phyloP scores from a whole-genome alignment of 768 basidiomycete genomes.

The Boletales sp. region DNA sequence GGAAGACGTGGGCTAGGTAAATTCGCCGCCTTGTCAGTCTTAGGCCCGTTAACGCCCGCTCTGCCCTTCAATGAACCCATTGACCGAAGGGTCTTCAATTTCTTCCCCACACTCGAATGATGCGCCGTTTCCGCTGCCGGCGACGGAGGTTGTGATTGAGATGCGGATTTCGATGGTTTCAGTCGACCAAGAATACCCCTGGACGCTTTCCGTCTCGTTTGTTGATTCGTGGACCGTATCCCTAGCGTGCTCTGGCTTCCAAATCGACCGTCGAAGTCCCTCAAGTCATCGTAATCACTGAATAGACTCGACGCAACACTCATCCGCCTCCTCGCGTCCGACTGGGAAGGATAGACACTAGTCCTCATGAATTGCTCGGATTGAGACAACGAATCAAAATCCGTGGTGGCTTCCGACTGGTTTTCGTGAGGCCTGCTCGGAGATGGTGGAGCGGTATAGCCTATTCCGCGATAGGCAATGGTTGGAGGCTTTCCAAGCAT shows the following conservation, averaged over 20 bases:
- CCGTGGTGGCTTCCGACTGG: constrained; percentile 17
- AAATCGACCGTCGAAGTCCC: constrained; percentile 84
- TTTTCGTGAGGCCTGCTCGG: constrained; percentile 27
- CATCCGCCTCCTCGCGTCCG: constrained; percentile 52
- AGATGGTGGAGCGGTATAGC: constrained; percentile 55
- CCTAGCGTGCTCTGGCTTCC: constrained; percentile 76
- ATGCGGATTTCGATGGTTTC: constrained; percentile 41
- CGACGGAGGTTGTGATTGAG: constrained; percentile 45
- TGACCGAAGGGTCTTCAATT: constrained; percentile 70
- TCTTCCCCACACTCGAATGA: constrained; percentile 38
- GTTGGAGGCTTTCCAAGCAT: constrained; percentile 95
- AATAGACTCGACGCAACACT: constrained; percentile 71
- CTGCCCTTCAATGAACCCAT: constrained; percentile 77
- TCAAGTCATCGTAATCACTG: constrained; percentile 85
- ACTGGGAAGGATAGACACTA: constrained; percentile 26
- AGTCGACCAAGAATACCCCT: constrained; percentile 64
- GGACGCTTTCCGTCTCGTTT: constrained; percentile 56
- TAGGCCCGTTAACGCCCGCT: constrained; percentile 19
- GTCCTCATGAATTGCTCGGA: constrained; percentile 17
- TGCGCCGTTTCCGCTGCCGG: constrained; percentile 38
- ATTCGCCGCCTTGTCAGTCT: constrained; percentile 34
- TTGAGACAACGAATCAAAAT: constrained; percentile 19
- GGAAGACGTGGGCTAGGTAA: constrained; percentile 52
- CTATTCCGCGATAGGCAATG: constrained; percentile 81
- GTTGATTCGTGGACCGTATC: constrained; percentile 36